phyloP scores from a whole-genome alignment of 768 basidiomycete genomes.

The Termitomyces sp. region DNA sequence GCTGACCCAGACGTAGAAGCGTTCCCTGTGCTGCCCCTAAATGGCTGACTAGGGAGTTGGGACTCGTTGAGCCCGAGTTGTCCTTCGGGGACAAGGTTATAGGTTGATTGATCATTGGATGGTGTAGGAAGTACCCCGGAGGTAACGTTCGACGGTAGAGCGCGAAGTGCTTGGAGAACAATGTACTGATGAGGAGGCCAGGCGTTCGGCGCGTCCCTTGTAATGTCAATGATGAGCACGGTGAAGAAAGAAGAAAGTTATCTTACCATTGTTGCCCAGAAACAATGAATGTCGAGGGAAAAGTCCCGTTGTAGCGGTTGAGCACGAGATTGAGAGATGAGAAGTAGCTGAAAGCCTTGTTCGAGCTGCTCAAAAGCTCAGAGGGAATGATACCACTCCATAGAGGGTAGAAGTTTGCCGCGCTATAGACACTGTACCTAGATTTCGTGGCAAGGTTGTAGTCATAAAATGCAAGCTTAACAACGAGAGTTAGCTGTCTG shows the following conservation, averaged over 20 bases:
- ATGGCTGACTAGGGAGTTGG: constrained; percentile 63
- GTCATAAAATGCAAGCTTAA: constrained; percentile 80
- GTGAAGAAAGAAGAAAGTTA: constrained; percentile 2
- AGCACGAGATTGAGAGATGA: constrained; percentile 71
- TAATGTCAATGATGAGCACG: background rate
- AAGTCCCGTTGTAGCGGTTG: constrained; percentile 83
- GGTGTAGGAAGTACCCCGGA: constrained; percentile 47
- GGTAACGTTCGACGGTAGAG: constrained; percentile 70
- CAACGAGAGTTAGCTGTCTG: background rate
- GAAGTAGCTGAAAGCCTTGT: constrained; percentile 68
- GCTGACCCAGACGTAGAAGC: constrained; percentile 44
- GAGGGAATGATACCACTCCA: constrained; percentile 85
- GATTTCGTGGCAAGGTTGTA: constrained; percentile 70
- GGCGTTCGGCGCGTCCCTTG: constrained; percentile 79
- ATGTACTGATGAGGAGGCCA: constrained; percentile 91
- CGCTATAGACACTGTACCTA: constrained; percentile 62
- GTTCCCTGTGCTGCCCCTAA: constrained; percentile 31
- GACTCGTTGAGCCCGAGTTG: constrained; percentile 76
- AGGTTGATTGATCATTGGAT: constrained; percentile 47
- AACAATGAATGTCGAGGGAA: constrained; percentile 72
- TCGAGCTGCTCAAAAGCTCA: constrained; percentile 50
- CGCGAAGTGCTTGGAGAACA: constrained; percentile 66
- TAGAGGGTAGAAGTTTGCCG: constrained; percentile 76
- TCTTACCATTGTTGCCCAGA: constrained; percentile 77
- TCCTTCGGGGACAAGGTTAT: constrained; percentile 65